Base-by-base conservation (phyloP, 2,329 filamentous ascomycete genomes). In the Alternaria rosae region DNA sequence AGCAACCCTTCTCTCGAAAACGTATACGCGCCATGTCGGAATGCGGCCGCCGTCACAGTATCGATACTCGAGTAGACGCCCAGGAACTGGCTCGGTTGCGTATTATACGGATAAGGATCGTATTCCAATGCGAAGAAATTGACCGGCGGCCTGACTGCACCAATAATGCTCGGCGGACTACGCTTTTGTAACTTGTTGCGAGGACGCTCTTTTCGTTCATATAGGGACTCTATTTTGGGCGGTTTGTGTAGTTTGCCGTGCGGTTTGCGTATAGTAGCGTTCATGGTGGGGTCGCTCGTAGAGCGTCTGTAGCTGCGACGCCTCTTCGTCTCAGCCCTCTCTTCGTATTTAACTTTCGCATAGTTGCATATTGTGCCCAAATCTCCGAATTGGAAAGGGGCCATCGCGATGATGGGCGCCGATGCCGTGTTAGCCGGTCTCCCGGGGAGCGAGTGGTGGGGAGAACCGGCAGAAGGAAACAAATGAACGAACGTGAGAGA, bases 1-100 rank as follows among this genome's bases (percentile, higher is more conserved):
- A 70, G 43, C 11, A 72, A 12, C 7, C 71, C 71, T 51, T 69
- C 70, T 53, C 62, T 57, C 20, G 69, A 73, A 44, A 74, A 74
- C 4, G 69, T 61, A 50, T 70, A 71, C 15, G 71, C 70, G n/a
- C 65, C 65, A 42, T 67, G 64, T 17, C 59, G 51, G n/a, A 72
- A 60, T 0, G 70, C 70, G 4, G 61, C 67, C 5, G 65, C 45
- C 8, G 59, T 73, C 2, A 73, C 69, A 2, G 65, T 61, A 35
- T 72, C 44, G 30, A 73, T 57, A 21, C 59, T 70, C 6, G 69
- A 70, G 47, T 67, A 71, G 10, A 68, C 66, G n/a, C 69, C 70
- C 17, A 73, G 43, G 8, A 73, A 70, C 21, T 65, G 41, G 50
- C 69, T 59, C 9, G 70, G 69, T 0, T 54, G 59, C 5, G 59